Evolutionary conservation across 495 filamentous ascomycete genomes (phyloP), one percentile per base, ranked within the genome.

Genomic region (Amphirosellinia nigrospora): DNA sequence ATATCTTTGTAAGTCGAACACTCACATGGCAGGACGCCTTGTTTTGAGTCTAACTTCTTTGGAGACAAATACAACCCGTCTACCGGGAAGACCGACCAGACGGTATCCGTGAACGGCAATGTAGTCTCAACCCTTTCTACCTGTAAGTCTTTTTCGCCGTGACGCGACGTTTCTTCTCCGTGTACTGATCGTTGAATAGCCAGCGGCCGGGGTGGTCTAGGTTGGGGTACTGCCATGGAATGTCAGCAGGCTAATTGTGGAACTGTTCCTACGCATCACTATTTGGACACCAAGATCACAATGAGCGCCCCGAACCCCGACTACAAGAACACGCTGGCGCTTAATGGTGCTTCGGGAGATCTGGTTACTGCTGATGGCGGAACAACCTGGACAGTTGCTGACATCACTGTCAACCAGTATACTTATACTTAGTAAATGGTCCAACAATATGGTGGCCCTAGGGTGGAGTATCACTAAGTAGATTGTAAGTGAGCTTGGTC

Each of bases 161-260:
- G 45, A n/a, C 36, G 21, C 11, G n/a, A 68, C 21, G 16, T 0
- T 4, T 68, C 16, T 45, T 15, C 50, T 53, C 23, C 30, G 21
- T 68, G 16, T 59, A 34, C 46, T 61, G 15, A 41, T 28, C 10
- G 4, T 15, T 23, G 1, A 26, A 39, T 26, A 36, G 64, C 64
- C 30, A 66, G 64, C 63, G 78, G 76, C 59, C 74, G 70, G 75
- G 64, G 78, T 74, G 80, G 78, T 19, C 73, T 79, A 53, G 79
- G 78, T 56, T 82, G 78, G 77, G 80, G 80, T 23, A 82, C 79
- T 13, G 81, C 81, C 38, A 78, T 82, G 38, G 81, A 82, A 43
- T 81, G 79, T 69, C 79, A 82, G 70, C 72, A 76, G 43, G 69
- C 79, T 5, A 75, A 73, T 46, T 62, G 79, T 45, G 76, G 76